These are phyloP conservation scores for Elsinoe australis DNA, from an alignment of 2,329 filamentous ascomycete species.

Conservation along the genomic window DNA sequence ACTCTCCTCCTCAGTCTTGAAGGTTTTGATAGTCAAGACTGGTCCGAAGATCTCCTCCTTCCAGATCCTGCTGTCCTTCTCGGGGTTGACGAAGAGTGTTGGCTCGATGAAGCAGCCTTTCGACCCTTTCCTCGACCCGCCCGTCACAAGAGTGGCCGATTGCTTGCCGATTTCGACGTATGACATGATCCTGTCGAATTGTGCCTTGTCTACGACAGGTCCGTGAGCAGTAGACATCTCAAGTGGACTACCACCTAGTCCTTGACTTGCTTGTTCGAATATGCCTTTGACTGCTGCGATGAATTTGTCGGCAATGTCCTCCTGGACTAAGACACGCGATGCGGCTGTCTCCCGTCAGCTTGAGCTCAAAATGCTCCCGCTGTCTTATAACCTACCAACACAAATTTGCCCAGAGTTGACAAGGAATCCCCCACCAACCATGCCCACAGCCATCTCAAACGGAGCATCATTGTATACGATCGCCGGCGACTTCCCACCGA, in stretches of 20 bases:
- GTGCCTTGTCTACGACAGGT: slow-evolving; percentile 21
- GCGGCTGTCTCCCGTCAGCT: slow-evolving; percentile 21
- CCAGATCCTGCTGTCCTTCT: slow-evolving; percentile 29
- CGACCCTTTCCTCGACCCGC: slow-evolving; percentile 22
- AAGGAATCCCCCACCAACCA: slow-evolving; percentile 8
- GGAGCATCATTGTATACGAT: slow-evolving; percentile 18
- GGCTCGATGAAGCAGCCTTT: slow-evolving; percentile 42
- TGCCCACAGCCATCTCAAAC: slow-evolving; percentile 9
- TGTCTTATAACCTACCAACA: neutral
- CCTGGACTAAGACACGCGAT: slow-evolving; percentile 28
- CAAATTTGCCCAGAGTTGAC: slow-evolving; percentile 16
- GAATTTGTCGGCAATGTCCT: slow-evolving; percentile 23
- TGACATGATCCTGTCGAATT: slow-evolving; percentile 27
- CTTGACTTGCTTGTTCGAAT: slow-evolving; percentile 21
- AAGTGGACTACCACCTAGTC: slow-evolving; percentile 22
- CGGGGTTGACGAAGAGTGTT: slow-evolving; percentile 39
- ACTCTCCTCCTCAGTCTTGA: slow-evolving; percentile 32
- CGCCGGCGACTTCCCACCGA: slow-evolving; percentile 50
- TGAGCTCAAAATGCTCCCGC: too few relatives aligned
- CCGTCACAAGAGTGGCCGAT: slow-evolving; percentile 23
- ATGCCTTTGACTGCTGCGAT: slow-evolving; percentile 20
- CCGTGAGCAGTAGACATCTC: slow-evolving; percentile 17
- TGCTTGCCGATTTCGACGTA: slow-evolving; percentile 26
- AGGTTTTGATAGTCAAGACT: slow-evolving; percentile 22
- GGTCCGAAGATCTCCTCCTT: slow-evolving; percentile 28